Conservation (phyloP, 2,329 filamentous ascomycete genomes). For the Neurospora crassa region DNA sequence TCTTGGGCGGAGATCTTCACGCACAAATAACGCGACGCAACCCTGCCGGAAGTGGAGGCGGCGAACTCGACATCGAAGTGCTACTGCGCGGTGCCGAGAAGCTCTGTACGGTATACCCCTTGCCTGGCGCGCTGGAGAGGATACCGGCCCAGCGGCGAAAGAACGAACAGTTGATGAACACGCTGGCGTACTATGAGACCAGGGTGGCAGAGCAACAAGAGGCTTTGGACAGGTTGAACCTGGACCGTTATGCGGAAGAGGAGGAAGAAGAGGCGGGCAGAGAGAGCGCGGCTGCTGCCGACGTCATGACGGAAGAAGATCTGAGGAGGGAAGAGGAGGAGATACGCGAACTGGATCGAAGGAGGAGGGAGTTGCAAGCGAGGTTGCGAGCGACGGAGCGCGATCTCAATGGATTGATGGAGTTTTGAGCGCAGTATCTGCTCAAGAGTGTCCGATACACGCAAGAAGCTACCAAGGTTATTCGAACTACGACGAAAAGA, state of each 20-base stretch:
- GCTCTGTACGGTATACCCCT: slow-evolving; percentile 77
- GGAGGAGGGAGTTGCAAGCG: slow-evolving; percentile 46
- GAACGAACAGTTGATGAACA: slow-evolving; percentile 61
- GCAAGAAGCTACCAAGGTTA: neutral
- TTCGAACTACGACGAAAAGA: neutral
- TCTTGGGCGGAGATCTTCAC: slow-evolving; percentile 80
- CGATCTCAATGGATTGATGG: slow-evolving; percentile 43
- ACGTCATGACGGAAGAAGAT: slow-evolving; percentile 57
- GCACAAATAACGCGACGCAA: slow-evolving; percentile 57
- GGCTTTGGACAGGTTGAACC: slow-evolving; percentile 65
- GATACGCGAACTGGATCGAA: slow-evolving; percentile 43
- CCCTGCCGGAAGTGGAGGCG: slow-evolving; percentile 35
- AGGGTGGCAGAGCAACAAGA: slow-evolving; percentile 68
- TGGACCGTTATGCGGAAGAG: slow-evolving; percentile 45
- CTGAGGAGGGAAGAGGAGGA: slow-evolving; percentile 60
- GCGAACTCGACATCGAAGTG: slow-evolving; percentile 78
- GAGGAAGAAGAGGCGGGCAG: slow-evolving; percentile 35
- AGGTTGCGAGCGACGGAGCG: slow-evolving; percentile 44
- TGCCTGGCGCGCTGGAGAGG: slow-evolving; percentile 67
- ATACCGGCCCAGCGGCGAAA: slow-evolving; percentile 65
- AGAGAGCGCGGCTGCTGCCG: slow-evolving; percentile 26
- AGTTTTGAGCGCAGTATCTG: slow-evolving; percentile 31
- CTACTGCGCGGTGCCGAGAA: slow-evolving; percentile 82
- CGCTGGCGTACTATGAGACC: slow-evolving; percentile 70
- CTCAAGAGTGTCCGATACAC: neutral